Base-by-base conservation (phyloP, 2,329 filamentous ascomycete species). In the Tolypocladium sp. region DNA sequence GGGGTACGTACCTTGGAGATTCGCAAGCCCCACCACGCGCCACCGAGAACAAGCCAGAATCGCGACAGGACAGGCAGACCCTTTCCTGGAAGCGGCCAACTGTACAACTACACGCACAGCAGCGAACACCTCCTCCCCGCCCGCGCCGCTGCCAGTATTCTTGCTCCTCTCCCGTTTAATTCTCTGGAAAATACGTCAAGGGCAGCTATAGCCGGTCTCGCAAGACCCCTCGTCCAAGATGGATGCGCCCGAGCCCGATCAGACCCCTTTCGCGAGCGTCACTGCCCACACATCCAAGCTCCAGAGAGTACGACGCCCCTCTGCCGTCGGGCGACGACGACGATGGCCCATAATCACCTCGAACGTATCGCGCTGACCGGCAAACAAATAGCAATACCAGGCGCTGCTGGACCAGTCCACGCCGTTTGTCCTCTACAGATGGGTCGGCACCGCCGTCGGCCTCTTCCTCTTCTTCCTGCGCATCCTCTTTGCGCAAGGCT, bases 391-490 rank as follows among this genome's bases (percentile, higher is more conserved):
- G 92, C 84, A 92, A 80, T 97, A 96, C 74, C 94, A 99, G 86
- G 82, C 90, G 59, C 90, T 94, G 64, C 87, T 99, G 66, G 94
- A 99, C 77, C 90, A 92, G 77, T 93, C 89, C 57, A 97, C 93
- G 12, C 94, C 94, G 17, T 95, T 86, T 75, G 87, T 92, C 58
- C 79, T 88, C 60, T 96, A 97, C 78, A 84, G 94, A 81, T 99
- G 94, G 94, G 72, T 89, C 62, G 88, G 87, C 73, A 96, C 93
- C n/a, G 90, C 76, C 57, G 79, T 83, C 46, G 81, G 89, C 59
- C 85, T 97, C 61, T 59, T 91, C 63, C 63, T 92, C 67, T 99
- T 99, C 81, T 93, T 91, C 73, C 73, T 94, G 65, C 88, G 94
- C 72, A 95, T 99, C 74, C 81, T 99, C 65, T 64, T 96, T 56